Percentiles rank a stretch among this genome's conserved stretches.
phyloP scores from a whole-genome alignment of 805 yeast species.

The Kodamaea nitidulidarum region DNA sequence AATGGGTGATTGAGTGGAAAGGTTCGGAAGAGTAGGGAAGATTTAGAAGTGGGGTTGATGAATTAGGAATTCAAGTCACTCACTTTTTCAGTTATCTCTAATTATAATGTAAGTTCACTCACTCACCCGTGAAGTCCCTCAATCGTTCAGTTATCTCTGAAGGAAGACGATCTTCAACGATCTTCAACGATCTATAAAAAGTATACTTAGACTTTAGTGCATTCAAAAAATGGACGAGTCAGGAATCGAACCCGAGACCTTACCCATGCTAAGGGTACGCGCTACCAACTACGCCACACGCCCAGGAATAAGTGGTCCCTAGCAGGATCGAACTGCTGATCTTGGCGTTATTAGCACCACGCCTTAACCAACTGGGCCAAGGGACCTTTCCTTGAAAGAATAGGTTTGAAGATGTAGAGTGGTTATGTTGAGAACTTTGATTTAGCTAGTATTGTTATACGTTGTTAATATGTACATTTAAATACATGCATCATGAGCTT shows the following conservation, averaged over 20 bases:
- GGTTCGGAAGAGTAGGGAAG: too few relatives aligned
- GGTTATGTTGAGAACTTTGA: too few relatives aligned
- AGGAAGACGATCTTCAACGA: not conserved
- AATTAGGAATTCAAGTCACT: too few relatives aligned
- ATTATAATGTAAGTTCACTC: too few relatives aligned
- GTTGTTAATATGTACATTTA: too few relatives aligned
- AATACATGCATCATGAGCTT: too few relatives aligned
- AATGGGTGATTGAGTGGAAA: too few relatives aligned
- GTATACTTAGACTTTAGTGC: too few relatives aligned
- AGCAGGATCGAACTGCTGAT: constrained; percentile 46
- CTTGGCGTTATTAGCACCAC: constrained; percentile 55
- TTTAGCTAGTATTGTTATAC: too few relatives aligned
- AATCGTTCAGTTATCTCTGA: not conserved
- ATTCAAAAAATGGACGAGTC: constrained; percentile 9
- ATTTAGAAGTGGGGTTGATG: too few relatives aligned
- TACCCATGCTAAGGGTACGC: constrained; percentile 34
- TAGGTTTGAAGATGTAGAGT: not conserved
- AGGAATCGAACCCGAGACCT: constrained; percentile 11
- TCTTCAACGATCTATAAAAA: not conserved
- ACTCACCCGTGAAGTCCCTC: too few relatives aligned
- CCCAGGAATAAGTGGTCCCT: constrained; percentile 40
- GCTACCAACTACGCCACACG: constrained; percentile 84
- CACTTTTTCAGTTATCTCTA: too few relatives aligned
- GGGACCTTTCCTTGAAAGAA: constrained; percentile 33
- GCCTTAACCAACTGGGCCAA: constrained; percentile 62